A percentile compares a stretch with the other conserved stretches of the same genome.
These are phyloP conservation scores for Nymphaea colorata DNA, from an alignment of 164 flowering plant genomes.

Conservation along the genomic window DNA sequence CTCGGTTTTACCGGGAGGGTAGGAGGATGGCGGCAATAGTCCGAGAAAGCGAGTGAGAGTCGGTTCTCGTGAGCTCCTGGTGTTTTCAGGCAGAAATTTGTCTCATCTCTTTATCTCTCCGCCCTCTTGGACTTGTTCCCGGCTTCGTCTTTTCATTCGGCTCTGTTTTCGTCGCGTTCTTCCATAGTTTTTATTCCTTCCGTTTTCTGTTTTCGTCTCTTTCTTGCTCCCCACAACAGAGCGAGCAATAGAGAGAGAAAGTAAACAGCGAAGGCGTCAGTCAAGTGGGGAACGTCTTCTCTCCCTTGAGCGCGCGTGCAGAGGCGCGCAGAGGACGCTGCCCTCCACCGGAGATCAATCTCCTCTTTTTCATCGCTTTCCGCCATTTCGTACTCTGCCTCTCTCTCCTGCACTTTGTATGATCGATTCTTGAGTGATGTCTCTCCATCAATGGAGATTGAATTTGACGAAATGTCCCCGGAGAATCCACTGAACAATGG, in stretches of 20 bases:
- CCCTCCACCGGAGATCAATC: background rate
- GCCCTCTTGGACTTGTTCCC: no score
- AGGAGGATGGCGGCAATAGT: no score
- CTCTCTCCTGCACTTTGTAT: background rate
- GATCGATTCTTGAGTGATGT: no score
- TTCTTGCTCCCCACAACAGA: background rate
- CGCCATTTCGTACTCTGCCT: background rate
- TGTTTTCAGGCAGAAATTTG: no score
- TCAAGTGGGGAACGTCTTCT: background rate
- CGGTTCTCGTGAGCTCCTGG: no score
- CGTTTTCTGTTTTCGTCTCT: background rate
- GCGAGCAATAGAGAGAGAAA: background rate
- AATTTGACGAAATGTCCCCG: background rate
- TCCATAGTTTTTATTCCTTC: background rate
- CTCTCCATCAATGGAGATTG: background rate
- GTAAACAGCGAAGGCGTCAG: background rate
- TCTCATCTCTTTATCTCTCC: no score
- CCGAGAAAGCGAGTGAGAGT: no score
- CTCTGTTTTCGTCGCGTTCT: no score
- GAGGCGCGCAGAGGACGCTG: background rate
- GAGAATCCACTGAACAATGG: background rate
- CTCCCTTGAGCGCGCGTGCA: background rate
- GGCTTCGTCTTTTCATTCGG: no score
- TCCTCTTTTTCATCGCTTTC: background rate
- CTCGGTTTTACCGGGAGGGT: no score